Evolutionary conservation across 305 asterid species (phyloP).

Genomic region (Euphrasia arctica): DNA sequence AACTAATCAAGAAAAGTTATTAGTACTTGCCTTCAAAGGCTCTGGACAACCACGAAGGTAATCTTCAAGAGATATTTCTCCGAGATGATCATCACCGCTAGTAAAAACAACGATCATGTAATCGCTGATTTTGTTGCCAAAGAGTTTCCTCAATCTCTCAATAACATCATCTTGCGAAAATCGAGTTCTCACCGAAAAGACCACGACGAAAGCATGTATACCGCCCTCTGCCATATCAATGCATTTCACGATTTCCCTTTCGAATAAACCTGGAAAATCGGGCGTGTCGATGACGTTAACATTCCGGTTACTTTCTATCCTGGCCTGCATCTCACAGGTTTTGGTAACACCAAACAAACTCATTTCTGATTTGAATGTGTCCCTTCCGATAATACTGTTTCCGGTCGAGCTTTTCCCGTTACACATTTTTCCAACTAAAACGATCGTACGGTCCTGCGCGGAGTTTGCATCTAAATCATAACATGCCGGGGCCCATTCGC

Average conservation of each 20-base stretch:
- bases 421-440: conserved; percentile 63
- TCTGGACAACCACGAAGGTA: conserved; percentile 38
- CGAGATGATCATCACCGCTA: conserved; percentile 57
- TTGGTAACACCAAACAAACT: conserved; percentile 57
- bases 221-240: conserved; percentile 78
- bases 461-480: too few relatives aligned
- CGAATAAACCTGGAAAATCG: conserved; percentile 62
- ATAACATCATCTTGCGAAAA: conserved; percentile 57
- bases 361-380: conserved; percentile 48
- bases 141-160: conserved; percentile 44
- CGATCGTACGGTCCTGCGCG: conserved; percentile 48
- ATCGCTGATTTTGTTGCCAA: conserved; percentile 52
- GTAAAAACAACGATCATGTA: conserved; percentile 64
- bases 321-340: conserved; percentile 42
- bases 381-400: conserved; percentile 48
- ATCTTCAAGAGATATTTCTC: conserved; percentile 45
- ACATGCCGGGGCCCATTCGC: conserved; percentile 57
- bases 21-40: conserved; percentile 44
- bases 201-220: conserved; percentile 69
- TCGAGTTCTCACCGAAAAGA: conserved; percentile 50
- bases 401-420: conserved; percentile 87
- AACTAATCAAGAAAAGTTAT: too few relatives aligned
- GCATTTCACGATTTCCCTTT: conserved; percentile 63
- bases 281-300: conserved; percentile 79
- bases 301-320: conserved; percentile 16